These are phyloP conservation scores for Phytophthora cajani DNA, from an alignment of 352 stramenopile genomes.

Conservation along the genomic window DNA sequence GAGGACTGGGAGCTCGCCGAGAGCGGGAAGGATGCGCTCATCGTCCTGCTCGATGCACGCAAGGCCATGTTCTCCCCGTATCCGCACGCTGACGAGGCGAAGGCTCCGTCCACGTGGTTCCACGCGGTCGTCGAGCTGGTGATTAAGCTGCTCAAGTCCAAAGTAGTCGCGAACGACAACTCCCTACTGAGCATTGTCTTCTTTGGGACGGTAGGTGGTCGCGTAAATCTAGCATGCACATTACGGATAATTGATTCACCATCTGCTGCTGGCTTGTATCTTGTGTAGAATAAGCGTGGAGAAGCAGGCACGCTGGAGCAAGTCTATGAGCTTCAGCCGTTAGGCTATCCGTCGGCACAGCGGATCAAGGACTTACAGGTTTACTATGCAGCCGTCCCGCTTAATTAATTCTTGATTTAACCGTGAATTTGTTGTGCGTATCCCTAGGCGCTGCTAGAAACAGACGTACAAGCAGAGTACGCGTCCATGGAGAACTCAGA, in stretches of 20 bases:
- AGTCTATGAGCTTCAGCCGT: conserved; percentile 79
- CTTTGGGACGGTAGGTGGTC: conserved; percentile 68
- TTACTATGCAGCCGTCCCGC: background rate
- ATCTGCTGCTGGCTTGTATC: conserved; percentile 1
- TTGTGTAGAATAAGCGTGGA: conserved; percentile 55
- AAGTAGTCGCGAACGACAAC: conserved; percentile 82
- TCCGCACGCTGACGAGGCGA: conserved; percentile 16
- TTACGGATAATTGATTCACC: background rate
- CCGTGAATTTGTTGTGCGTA: background rate
- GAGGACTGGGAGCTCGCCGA: conserved; percentile 65
- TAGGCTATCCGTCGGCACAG: conserved; percentile 74
- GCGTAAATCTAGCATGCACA: background rate
- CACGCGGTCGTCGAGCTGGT: conserved; percentile 74
- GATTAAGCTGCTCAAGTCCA: conserved; percentile 75
- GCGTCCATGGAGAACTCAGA: conserved; percentile 70
- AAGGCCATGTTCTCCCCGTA: conserved; percentile 69
- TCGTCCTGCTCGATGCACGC: conserved; percentile 81
- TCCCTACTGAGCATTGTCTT: conserved; percentile 81
- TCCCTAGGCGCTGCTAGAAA: conserved; percentile 50
- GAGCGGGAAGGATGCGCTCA: conserved; percentile 77
- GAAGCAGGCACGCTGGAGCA: conserved; percentile 67
- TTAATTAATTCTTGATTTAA: background rate
- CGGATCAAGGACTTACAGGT: conserved; percentile 81
- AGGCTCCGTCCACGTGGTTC: conserved; percentile 64
- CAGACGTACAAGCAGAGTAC: conserved; percentile 52